A percentile compares a stretch with the other conserved stretches of the same genome.
phyloP scores from a whole-genome alignment of 306 rosid species.

The Dicorynia guianensis region DNA sequence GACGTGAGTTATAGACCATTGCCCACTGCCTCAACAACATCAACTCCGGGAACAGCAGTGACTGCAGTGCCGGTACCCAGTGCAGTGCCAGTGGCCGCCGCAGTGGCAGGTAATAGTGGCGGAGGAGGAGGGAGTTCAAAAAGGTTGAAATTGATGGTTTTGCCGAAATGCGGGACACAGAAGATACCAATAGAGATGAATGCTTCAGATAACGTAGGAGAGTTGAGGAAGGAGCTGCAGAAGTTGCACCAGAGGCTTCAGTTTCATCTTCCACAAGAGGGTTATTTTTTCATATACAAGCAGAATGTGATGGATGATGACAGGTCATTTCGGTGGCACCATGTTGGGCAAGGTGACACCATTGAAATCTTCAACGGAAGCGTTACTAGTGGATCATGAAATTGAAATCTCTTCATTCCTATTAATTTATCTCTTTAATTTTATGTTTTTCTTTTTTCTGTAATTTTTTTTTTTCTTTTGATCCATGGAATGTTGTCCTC shows the following conservation, averaged over 20 bases:
- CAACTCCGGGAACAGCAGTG: no score
- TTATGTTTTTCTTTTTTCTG: no score
- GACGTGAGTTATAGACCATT: conserved; percentile 46
- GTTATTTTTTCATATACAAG: conserved; percentile 74
- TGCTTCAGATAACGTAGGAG: conserved; percentile 60
- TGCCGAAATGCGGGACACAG: conserved; percentile 48
- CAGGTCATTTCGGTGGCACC: conserved; percentile 75
- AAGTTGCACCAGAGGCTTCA: conserved; percentile 55
- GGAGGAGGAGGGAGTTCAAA: conserved; percentile 25
- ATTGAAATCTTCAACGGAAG: conserved; percentile 84
- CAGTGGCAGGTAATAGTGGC: no score
- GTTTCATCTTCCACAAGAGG: conserved; percentile 61
- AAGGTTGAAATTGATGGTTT: conserved; percentile 62
- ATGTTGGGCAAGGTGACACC: conserved; percentile 65
- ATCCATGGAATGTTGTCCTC: no score
- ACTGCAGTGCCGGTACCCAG: no score
- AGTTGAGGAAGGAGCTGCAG: conserved; percentile 73
- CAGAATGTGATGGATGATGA: conserved; percentile 85
- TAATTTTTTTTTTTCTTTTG: no score
- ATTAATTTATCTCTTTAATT: no score
- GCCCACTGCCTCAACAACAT: background rate
- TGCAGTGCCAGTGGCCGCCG: no score
- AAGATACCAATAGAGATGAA: conserved; percentile 68
- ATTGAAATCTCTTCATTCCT: no score
- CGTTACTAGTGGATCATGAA: conserved; percentile 61